Percentiles rank a stretch among this genome's conserved stretches.
Conservation (phyloP, 2,329 filamentous ascomycete species). For the Xylaria digitata region DNA sequence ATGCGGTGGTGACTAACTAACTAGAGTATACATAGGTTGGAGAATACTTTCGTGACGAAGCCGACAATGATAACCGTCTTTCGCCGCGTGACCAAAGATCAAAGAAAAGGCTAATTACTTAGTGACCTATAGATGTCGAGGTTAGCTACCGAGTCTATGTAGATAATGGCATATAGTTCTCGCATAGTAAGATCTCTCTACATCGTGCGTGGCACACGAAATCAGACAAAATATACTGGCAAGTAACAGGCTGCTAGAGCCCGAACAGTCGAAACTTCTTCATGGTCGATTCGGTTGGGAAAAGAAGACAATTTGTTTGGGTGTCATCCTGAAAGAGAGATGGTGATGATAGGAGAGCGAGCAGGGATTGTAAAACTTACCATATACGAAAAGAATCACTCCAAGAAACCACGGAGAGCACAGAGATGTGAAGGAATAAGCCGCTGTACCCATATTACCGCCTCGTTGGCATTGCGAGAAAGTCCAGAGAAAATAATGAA, state of each 20-base stretch:
- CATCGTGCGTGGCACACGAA: slow-evolving; percentile 24
- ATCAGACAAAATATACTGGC: slow-evolving; percentile 90
- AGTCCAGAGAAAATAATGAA: not conserved
- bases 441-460: not conserved
- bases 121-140: slow-evolving; percentile 2
- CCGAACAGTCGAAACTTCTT: slow-evolving; percentile 78
- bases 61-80: not conserved
- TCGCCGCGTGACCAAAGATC: no score
- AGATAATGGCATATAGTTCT: not conserved
- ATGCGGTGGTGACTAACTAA: no score
- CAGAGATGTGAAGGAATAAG: not conserved
- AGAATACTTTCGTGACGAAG: not conserved
- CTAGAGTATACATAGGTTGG: no score
- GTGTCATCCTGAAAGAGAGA: slow-evolving; percentile 76
- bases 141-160: slow-evolving; percentile 16
- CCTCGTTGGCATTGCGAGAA: not conserved
- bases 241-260: slow-evolving; percentile 81
- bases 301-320: slow-evolving; percentile 79
- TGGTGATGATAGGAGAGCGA: not conserved
- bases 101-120: not conserved
- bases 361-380: slow-evolving; percentile 22
- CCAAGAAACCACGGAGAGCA: no score
- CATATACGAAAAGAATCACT: slow-evolving; percentile 7
- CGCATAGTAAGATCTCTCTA: slow-evolving; percentile 19
- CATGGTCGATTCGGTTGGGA: slow-evolving; percentile 89